phyloP scores from a whole-genome alignment of 805 yeast species.

The Yamadazyma sp. region DNA sequence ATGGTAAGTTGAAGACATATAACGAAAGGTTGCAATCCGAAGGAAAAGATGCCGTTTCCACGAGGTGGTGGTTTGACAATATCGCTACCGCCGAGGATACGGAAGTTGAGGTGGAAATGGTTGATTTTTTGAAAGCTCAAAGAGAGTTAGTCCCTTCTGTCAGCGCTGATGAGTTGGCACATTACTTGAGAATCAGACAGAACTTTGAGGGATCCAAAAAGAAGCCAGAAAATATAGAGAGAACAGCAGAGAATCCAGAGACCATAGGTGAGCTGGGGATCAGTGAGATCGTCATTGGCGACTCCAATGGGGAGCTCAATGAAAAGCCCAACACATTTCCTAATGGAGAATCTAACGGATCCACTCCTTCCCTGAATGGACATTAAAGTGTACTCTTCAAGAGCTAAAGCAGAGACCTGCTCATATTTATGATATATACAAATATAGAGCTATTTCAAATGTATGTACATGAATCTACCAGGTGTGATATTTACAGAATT shows the following conservation, averaged over 20 bases:
- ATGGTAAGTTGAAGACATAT: constrained; percentile 54
- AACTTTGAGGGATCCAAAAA: constrained; percentile 74
- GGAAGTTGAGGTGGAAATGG: constrained; percentile 63
- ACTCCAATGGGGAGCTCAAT: too few species aligned
- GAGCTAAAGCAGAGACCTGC: too few species aligned
- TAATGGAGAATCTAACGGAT: too few species aligned
- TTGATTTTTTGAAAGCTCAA: constrained; percentile 78
- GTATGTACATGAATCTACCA: too few species aligned
- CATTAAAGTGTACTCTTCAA: too few species aligned
- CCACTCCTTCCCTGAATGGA: too few species aligned
- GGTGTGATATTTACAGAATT: too few species aligned
- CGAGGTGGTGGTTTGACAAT: constrained; percentile 90
- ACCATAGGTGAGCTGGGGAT: too few species aligned
- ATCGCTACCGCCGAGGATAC: constrained; percentile 67
- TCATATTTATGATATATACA: too few species aligned
- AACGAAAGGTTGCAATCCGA: constrained; percentile 34
- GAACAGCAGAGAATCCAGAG: too few species aligned
- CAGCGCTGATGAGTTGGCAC: constrained; percentile 80
- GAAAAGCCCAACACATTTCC: too few species aligned
- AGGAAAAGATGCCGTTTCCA: constrained; percentile 47
- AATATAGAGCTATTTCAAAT: too few species aligned
- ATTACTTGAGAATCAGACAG: constrained; percentile 74
- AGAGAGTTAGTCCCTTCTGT: constrained; percentile 78
- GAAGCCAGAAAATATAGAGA: constrained; percentile 26
- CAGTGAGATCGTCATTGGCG: constrained; percentile 4